Evolutionary conservation across 352 stramenopile species (phyloP), one percentile per base, ranked within the genome.

Genomic region (Phytopythium cucurbitacearum): DNA sequence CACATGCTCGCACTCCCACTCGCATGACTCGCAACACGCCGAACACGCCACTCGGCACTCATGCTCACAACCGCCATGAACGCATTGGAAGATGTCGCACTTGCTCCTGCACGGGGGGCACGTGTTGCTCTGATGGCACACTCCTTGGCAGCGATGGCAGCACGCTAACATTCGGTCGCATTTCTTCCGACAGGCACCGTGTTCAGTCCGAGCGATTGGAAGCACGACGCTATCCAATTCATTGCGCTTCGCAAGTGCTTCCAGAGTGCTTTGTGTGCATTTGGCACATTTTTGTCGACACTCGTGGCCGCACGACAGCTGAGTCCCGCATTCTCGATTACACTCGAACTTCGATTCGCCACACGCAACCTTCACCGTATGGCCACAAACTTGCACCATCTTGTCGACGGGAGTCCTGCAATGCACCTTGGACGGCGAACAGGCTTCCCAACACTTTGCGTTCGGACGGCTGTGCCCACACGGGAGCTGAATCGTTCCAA

Each of bases 11-110:
- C 85, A 95, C 15, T 69, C 54, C 85, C 85, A 95, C 47, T 58
- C 69, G 57, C 85, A 95, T 0, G 61, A 33, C 48, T 89, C 73
- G n/a, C 77, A 74, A 60, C 85, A 95, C 15, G 85, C 79, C 46
- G 80, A 59, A 51, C 85, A 95, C 48, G 76, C 42, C 32, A 60
- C 57, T 28, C 53, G 62, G 57, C 66, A 86, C 2, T 52, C 65
- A 49, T 79, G 71, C 35, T 64, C 60, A 42, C 85, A 93, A 40
- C 49, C 68, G 0, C 76, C 87, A 63, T 95, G 85, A 3, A 64
- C 54, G 42, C 85, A 95, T 15, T 40, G 60, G 21, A 76, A 71
- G 4, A 76, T 71, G 11, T 71, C 64, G 46, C 85, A 93, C 28
- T 62, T 56, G 38, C 60, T 39, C 8, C 62, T 40, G 43, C 85